Base-by-base conservation (phyloP, 208 protist species). In the Leishmania braziliensis region DNA sequence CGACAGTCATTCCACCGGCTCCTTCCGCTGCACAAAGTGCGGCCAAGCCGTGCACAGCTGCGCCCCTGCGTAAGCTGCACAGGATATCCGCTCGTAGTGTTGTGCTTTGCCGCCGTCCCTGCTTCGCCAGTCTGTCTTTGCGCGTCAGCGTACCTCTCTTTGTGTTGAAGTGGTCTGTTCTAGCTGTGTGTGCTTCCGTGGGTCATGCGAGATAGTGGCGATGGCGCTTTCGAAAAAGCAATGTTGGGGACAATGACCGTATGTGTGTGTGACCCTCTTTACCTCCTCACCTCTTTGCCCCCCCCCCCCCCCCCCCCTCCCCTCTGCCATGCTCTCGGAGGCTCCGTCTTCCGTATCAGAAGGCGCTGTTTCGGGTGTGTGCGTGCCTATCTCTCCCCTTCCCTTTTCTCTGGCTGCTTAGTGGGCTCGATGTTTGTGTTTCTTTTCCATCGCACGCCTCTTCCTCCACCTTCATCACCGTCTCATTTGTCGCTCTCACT, bases 1-100 rank as follows among this genome's bases (percentile, higher is more conserved):
- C 36, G 91, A 96, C 73, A 84, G 81, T 43, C 76, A 89, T 56
- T 53, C 87, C 2, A 78, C 85, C 0, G 91, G 90, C 23, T 95
- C 95, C 5, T 98, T 98, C 71, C 89, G 90, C 3, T 98, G 95
- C 79, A 81, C 88, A 36, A 84, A 82, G 53, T 98, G 95, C 65
- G 92, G 91, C 5, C 82, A 89, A 43, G 79, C 86, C 8, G 92
- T 98, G 53, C 87, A 95, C 76, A 84, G 73, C 77, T 92, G 85
- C 70, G 23, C 70, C 43, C 84, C 92, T 1, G 89, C 88, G 18
- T 92, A 87, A 51, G 51, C 50, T 46, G 46, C 69, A 74, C 33
- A 14, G 23, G 46, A 23, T 54, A 10, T 10, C 60, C n/a, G 48
- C 69, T 26, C 18, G 20, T 74, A 0, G 69, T 54, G 69, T 18